Evolutionary conservation across 164 flowering plant genomes (phyloP).

Genomic region (Liriodendron chinense): DNA sequence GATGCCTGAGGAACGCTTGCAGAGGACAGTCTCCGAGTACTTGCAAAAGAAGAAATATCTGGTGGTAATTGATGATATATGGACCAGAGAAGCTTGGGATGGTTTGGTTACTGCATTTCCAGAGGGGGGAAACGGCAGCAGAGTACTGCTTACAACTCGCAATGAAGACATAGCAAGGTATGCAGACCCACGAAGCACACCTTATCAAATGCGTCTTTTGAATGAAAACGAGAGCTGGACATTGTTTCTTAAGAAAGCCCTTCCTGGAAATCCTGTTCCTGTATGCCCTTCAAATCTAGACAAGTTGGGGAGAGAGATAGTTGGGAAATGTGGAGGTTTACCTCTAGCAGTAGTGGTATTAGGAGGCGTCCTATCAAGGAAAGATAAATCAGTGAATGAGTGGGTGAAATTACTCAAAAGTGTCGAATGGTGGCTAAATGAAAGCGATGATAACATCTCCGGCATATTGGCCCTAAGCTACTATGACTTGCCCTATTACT

Average conservation of each 20-base stretch:
- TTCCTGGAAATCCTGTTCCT: too few species aligned
- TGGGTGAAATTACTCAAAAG: constrained; percentile 1
- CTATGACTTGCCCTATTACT: constrained; percentile 12
- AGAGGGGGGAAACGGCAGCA: constrained; percentile 28
- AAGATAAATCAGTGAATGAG: not conserved
- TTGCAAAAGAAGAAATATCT: too few species aligned
- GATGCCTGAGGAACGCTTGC: too few species aligned
- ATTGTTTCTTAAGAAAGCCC: not conserved
- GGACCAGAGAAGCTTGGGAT: too few species aligned
- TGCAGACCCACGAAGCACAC: not conserved
- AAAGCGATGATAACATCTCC: not conserved
- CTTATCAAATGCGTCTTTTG: not conserved
- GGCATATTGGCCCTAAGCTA: constrained; percentile 14
- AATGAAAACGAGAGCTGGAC: not conserved
- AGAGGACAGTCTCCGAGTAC: too few species aligned
- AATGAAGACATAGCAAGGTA: constrained; percentile 23
- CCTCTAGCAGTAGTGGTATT: not conserved
- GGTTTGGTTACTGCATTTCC: constrained; percentile 35
- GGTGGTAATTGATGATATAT: too few species aligned
- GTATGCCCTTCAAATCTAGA: not conserved
- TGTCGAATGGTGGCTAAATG: not conserved
- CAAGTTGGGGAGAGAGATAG: not conserved
- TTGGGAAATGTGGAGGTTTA: not conserved
- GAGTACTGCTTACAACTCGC: constrained; percentile 46
- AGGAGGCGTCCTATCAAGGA: not conserved